phyloP scores from a whole-genome alignment of 1,284 basidiomycete genomes.

The Apiotrichum gracile region DNA sequence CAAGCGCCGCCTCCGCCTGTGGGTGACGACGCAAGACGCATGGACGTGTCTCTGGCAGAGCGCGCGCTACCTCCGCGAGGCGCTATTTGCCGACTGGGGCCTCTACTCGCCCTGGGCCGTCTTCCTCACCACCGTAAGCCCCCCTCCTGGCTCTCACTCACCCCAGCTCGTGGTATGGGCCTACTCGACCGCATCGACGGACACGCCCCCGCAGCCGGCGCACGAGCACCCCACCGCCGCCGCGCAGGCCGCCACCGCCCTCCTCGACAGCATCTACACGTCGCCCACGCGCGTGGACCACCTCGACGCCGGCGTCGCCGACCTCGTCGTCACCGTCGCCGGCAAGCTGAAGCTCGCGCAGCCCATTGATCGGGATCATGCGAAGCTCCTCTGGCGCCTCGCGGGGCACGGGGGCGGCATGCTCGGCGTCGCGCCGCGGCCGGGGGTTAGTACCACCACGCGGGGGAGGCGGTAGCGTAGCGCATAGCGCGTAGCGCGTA shows the following conservation, averaged over 20 bases:
- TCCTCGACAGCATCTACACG: conserved; percentile 20
- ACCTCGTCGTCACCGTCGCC: conserved; percentile 17
- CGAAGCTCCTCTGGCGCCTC: conserved; percentile 16
- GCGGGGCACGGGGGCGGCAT: background rate
- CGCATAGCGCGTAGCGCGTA: background rate
- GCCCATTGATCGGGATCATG: conserved; percentile 14
- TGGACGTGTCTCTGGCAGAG: conserved; percentile 43
- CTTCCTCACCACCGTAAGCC: conserved; percentile 33
- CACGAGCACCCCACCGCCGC: conserved; percentile 4
- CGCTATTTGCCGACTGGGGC: conserved; percentile 34
- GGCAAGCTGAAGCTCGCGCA: conserved; percentile 11
- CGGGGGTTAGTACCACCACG: background rate
- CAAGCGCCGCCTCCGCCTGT: conserved; percentile 28
- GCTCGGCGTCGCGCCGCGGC: background rate
- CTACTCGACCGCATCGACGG: conserved; percentile 14
- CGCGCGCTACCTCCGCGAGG: conserved; percentile 33
- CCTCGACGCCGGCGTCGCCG: conserved; percentile 14
- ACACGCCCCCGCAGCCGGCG: background rate
- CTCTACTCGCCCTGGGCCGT: conserved; percentile 37
- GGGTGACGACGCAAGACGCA: conserved; percentile 36
- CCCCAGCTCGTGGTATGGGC: conserved; percentile 29
- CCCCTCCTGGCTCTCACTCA: background rate
- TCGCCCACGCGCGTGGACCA: conserved; percentile 12
- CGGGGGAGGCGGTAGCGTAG: background rate
- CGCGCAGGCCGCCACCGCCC: background rate